Evolutionary conservation across 2,329 filamentous ascomycete species (phyloP).

Genomic region (Exophiala oligosperma): DNA sequence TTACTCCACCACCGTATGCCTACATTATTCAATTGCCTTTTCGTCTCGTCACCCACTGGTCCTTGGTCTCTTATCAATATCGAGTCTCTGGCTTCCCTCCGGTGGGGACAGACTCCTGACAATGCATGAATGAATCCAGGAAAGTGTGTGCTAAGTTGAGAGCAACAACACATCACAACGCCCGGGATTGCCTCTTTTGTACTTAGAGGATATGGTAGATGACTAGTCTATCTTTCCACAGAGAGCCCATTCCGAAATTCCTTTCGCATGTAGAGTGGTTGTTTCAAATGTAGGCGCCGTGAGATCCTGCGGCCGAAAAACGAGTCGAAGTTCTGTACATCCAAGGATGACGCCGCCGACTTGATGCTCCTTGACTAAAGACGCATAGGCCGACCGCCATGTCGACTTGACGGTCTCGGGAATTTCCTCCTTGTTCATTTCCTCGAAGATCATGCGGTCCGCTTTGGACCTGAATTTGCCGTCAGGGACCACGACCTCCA

Average conservation of each 20-base stretch:
- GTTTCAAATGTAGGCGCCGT: conserved; percentile 7
- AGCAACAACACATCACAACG: no score
- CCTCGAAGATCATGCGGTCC: conserved; percentile 14
- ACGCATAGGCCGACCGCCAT: conserved; percentile 1
- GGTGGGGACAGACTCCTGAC: no score
- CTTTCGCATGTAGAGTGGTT: conserved; percentile 1
- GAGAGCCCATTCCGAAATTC: conserved; percentile 6
- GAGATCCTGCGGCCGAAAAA: conserved; percentile 4
- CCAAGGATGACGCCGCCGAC: conserved; percentile 13
- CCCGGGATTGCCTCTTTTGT: no score
- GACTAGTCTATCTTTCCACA: no score
- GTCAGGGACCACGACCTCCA: conserved; percentile 13
- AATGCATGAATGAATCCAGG: no score
- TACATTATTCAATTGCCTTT: no score
- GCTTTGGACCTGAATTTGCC: not conserved
- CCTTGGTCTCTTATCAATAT: no score
- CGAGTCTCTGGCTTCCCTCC: no score
- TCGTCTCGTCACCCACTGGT: no score
- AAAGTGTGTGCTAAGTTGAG: no score
- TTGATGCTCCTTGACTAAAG: not conserved
- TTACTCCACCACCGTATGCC: no score
- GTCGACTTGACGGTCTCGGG: not conserved
- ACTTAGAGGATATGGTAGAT: no score
- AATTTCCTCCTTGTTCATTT: conserved; percentile 9
- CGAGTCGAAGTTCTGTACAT: conserved; percentile 15